Conservation (phyloP, 164 flowering plant genomes). For the Magnolia changhungtana region DNA sequence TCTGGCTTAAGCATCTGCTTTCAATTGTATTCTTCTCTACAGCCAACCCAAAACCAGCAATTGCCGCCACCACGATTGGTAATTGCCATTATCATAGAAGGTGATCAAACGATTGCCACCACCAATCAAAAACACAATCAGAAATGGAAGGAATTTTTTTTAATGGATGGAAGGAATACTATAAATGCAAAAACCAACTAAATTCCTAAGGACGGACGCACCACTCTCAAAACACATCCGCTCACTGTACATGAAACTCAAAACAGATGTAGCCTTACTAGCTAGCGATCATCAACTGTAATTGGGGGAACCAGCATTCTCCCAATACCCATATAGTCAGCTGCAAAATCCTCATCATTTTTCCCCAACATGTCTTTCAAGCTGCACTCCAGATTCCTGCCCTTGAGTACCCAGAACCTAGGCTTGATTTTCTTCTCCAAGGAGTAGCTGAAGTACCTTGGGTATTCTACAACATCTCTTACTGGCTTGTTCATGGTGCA, state of each 20-base stretch:
- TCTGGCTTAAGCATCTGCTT: too few relatives aligned
- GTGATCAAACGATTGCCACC: too few relatives aligned
- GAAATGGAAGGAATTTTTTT: too few relatives aligned
- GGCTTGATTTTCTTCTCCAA: conserved; percentile 84
- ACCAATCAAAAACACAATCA: too few relatives aligned
- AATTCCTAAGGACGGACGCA: neutral
- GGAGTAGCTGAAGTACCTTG: conserved; percentile 90
- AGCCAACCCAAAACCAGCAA: too few relatives aligned
- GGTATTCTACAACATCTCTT: conserved; percentile 66
- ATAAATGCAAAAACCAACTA: too few relatives aligned
- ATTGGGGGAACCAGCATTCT: conserved; percentile 37
- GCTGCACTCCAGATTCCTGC: conserved; percentile 57
- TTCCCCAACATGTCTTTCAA: conserved; percentile 78
- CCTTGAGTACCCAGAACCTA: conserved; percentile 63
- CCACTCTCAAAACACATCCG: neutral
- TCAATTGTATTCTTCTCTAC: too few relatives aligned
- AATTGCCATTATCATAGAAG: too few relatives aligned
- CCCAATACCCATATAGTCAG: conserved; percentile 50
- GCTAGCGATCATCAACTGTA: neutral
- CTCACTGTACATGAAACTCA: neutral
- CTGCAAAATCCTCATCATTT: conserved; percentile 82
- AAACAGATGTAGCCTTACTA: neutral
- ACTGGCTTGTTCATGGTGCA: conserved; percentile 67
- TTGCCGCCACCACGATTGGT: too few relatives aligned
- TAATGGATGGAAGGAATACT: too few relatives aligned